These are phyloP conservation scores for Xanthoceras sorbifolium DNA, from an alignment of 345 rosid genomes.

Conservation along the genomic window DNA sequence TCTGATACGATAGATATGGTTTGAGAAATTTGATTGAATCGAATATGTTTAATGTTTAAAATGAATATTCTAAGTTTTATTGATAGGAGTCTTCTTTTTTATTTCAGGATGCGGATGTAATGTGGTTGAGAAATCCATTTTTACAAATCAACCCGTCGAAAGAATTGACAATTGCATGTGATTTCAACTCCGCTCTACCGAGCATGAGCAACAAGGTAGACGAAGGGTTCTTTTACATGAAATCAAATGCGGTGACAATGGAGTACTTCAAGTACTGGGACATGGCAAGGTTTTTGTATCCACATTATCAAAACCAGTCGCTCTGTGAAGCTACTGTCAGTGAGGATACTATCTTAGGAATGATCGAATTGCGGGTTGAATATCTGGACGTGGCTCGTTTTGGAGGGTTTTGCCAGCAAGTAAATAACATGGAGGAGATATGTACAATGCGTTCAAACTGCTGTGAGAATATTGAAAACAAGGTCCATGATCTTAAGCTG, in stretches of 20 bases:
- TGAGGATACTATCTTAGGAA: background rate
- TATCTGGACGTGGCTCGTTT: conserved; percentile 19
- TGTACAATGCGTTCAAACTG: conserved; percentile 45
- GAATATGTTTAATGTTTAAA: too few species aligned
- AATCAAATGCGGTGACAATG: conserved; percentile 17
- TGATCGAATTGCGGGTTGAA: background rate
- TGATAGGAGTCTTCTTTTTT: background rate
- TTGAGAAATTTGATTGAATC: too few species aligned
- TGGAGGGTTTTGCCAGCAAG: conserved; percentile 33
- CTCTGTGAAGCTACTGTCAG: conserved; percentile 15
- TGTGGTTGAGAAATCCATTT: conserved; percentile 64
- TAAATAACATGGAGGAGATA: conserved; percentile 27
- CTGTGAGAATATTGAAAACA: conserved; percentile 37
- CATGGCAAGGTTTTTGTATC: conserved; percentile 26
- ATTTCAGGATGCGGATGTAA: conserved; percentile 55
- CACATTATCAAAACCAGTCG: conserved; percentile 18
- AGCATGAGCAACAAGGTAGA: conserved; percentile 13
- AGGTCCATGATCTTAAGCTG: conserved; percentile 41
- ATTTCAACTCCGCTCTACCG: conserved; percentile 10
- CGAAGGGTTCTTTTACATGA: conserved; percentile 41
- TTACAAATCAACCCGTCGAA: background rate
- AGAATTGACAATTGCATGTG: conserved; percentile 36
- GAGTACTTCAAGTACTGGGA: conserved; percentile 28
- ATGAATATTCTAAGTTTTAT: too few species aligned
- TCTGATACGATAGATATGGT: too few species aligned